Percentiles rank a stretch among this genome's conserved stretches.
phyloP scores from a whole-genome alignment of 2,329 filamentous ascomycete genomes.

The Penicillium paneum region DNA sequence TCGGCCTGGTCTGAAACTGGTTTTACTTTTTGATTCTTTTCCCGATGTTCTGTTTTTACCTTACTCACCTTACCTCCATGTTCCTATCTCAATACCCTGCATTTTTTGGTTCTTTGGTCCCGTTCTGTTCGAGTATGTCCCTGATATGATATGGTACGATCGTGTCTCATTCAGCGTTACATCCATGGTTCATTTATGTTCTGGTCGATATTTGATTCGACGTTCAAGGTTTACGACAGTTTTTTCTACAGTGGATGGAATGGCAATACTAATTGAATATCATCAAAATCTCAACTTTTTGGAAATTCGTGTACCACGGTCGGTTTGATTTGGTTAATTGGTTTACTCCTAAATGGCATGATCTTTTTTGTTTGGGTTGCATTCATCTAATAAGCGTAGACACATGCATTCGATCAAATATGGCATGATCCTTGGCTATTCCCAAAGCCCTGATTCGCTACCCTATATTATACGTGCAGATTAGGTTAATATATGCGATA shows the following conservation, averaged over 20 bases:
- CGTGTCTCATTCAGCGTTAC: conserved; percentile 22
- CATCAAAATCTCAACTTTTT: background rate
- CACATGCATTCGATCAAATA: background rate
- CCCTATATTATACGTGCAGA: background rate
- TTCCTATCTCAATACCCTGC: conserved; percentile 17
- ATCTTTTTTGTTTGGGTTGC: background rate
- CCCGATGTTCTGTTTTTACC: background rate
- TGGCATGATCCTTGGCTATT: background rate
- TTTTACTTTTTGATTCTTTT: background rate
- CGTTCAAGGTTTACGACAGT: background rate
- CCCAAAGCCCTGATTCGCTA: background rate
- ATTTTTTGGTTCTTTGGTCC: conserved; percentile 6
- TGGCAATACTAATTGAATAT: background rate
- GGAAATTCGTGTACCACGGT: background rate
- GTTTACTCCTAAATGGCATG: background rate
- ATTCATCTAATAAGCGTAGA: no score
- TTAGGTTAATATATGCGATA: background rate
- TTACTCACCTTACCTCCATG: background rate
- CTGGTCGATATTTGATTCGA: conserved; percentile 4
- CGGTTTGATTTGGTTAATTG: background rate
- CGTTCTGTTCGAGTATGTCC: conserved; percentile 22
- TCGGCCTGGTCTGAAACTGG: conserved; percentile 3
- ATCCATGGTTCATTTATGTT: background rate
- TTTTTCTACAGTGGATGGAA: background rate
- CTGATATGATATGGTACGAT: conserved; percentile 28